A percentile compares a stretch with the other conserved stretches of the same genome.
Evolutionary conservation across 305 asterid species (phyloP).

Genomic region (Stenogyne calaminthoides): DNA sequence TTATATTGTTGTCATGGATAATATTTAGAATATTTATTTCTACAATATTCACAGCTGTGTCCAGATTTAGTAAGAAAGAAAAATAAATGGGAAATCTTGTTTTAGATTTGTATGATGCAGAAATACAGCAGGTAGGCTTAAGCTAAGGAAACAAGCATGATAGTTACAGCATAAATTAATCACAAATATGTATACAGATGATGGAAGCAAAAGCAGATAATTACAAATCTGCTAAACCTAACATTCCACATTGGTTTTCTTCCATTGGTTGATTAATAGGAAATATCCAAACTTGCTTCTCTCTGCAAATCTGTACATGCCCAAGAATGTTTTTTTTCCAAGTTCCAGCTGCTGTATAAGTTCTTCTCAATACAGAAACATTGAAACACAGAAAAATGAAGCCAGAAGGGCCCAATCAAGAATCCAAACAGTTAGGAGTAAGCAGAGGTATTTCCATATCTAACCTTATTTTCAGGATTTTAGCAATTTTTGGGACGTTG

Average conservation of each 20-base stretch:
- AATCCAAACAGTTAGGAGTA: constrained; percentile 22
- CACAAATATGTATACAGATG: constrained; percentile 21
- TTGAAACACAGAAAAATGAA: constrained; percentile 40
- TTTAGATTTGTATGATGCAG: neutral
- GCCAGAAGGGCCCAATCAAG: constrained; percentile 42
- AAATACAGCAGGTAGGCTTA: constrained; percentile 29
- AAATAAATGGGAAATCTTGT: neutral
- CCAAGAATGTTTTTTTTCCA: constrained; percentile 16
- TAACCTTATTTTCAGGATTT: constrained; percentile 59
- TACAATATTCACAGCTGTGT: neutral
- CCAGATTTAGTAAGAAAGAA: neutral
- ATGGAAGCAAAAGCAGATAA: constrained; percentile 38
- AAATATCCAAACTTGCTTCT: constrained; percentile 37
- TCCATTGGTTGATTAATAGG: constrained; percentile 34
- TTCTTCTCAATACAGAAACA: constrained; percentile 12
- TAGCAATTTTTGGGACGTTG: constrained; percentile 63
- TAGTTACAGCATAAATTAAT: constrained; percentile 23
- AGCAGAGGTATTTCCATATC: constrained; percentile 56
- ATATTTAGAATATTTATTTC: neutral
- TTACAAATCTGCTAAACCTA: constrained; percentile 39
- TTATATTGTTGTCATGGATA: neutral
- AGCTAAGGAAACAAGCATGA: constrained; percentile 20
- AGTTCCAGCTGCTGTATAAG: constrained; percentile 1
- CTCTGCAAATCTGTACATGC: constrained; percentile 31
- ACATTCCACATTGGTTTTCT: constrained; percentile 39